Percentiles rank a stretch among this genome's conserved stretches.
Conservation (phyloP, 495 filamentous ascomycete species). For the Trichoderma parareesei region DNA sequence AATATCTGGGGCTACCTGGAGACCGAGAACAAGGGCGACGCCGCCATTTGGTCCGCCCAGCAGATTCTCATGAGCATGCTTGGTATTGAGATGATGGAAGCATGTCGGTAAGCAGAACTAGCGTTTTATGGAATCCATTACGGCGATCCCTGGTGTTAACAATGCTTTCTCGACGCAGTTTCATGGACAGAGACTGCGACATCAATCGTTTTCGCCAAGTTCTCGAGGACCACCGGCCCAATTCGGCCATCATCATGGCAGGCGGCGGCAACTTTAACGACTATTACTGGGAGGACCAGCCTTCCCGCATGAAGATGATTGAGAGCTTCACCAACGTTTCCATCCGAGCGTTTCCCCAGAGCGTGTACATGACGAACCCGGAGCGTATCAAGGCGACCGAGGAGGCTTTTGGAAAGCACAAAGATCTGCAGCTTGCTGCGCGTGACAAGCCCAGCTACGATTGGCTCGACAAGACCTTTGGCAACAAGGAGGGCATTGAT, state of each 20-base stretch:
- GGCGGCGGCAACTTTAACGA: constrained; percentile 22
- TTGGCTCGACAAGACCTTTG: constrained; percentile 17
- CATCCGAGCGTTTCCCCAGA: constrained; percentile 18
- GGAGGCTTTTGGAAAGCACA: constrained; percentile 13
- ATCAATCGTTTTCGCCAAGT: constrained; percentile 6
- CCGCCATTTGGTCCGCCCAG: constrained; percentile 17
- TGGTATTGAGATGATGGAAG: constrained; percentile 17
- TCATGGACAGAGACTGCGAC: constrained; percentile 16
- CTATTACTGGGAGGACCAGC: constrained; percentile 21
- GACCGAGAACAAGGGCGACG: constrained; percentile 21
- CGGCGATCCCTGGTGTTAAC: background rate
- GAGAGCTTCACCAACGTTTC: constrained; percentile 14
- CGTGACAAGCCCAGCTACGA: constrained; percentile 16
- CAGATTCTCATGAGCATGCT: constrained; percentile 18
- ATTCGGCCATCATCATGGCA: constrained; percentile 18
- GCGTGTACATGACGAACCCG: constrained; percentile 17
- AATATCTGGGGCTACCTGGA: constrained; percentile 19
- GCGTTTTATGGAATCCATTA: background rate
- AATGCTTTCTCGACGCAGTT: background rate
- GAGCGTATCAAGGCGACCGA: constrained; percentile 16
- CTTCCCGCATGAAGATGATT: constrained; percentile 17
- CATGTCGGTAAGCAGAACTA: constrained; percentile 14
- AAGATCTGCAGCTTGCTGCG: constrained; percentile 17
- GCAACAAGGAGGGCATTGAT: constrained; percentile 8
- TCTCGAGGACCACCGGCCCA: constrained; percentile 16